Base-by-base conservation (phyloP, 495 filamentous ascomycete genomes). In the Diplogelasinospora grovesii region DNA sequence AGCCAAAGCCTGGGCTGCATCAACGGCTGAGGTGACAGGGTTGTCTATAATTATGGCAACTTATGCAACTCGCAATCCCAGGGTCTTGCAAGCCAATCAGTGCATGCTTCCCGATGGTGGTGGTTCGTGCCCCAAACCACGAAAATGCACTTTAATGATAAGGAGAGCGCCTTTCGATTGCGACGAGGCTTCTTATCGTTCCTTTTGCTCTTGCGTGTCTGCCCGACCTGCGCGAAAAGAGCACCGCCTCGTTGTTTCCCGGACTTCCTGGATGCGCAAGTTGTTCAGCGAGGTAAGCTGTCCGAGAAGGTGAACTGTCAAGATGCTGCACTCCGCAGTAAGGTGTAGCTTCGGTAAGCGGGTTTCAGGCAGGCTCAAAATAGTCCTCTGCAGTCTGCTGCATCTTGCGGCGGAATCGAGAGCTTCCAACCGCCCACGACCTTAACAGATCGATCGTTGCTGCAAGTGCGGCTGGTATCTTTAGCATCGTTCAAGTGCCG, bases 371-470 rank as follows among this genome's bases (percentile, higher is more conserved):
- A 31, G 35, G 28, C 36, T 35, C 23, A 34, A 48, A 48, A 48
- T 48, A 48, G 40, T 49, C 35, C 28, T 36, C 22, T 36, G 44
- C 44, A 41, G 44, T 25, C 24, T 19, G 15, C 0, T 39, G 36
- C 36, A 39, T 18, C 45, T 22, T 40, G 47, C 47, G 45, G 33
- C 47, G 47, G 47, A 45, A 35, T 19, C 24, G 25, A 24, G 35
- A 30, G n/a, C 22, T 49, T 52, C 53, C 53, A 56, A 49, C 49
- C 53, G 53, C 49, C 46, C 26, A 36, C 39, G 23, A 15, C 45
- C 14, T 13, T 24, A 20, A n/a, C 22, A 27, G 36, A 34, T 32
- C 18, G 28, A 22, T 16, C 33, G 23, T 19, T 38, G 37, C 35
- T 48, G 41, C 36, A 19, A 45, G 34, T 20, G 39, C 46, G 43